A percentile compares a stretch with the other conserved stretches of the same genome.
phyloP scores from a whole-genome alignment of 495 filamentous ascomycete species.

The Xylaria venustula region DNA sequence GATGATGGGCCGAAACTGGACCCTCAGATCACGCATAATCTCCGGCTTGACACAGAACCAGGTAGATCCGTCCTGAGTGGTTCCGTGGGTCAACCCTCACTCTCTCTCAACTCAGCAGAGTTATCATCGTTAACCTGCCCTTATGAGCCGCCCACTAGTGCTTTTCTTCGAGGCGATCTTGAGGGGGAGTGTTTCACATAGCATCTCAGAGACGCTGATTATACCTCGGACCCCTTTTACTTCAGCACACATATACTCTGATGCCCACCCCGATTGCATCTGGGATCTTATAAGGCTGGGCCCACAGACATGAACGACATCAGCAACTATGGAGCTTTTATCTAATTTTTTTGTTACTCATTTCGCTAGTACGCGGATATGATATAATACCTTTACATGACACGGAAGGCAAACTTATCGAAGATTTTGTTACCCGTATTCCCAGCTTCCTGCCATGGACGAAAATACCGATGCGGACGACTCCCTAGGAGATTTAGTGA shows the following conservation, averaged over 20 bases:
- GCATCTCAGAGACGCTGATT: neutral
- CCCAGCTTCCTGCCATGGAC: neutral
- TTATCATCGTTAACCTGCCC: neutral
- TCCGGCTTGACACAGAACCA: neutral
- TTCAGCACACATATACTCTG: neutral
- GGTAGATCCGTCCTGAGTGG: neutral
- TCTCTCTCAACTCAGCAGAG: too few species aligned
- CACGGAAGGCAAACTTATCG: neutral
- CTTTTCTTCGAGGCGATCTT: neutral
- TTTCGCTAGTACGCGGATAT: neutral
- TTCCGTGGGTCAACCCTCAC: neutral
- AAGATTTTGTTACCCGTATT: neutral
- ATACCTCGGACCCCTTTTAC: neutral
- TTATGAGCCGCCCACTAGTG: neutral
- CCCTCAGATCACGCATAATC: neutral
- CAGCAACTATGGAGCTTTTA: neutral
- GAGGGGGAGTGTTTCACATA: neutral
- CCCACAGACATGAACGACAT: neutral
- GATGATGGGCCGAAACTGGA: conserved; percentile 10
- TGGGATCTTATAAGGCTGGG: conserved; percentile 4
- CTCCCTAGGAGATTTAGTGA: neutral
- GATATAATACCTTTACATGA: neutral
- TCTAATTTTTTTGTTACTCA: neutral
- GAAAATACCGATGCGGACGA: neutral
- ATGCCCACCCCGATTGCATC: too few species aligned